These are phyloP conservation scores for Cladosporium oxysporum DNA, from an alignment of 2,329 filamentous ascomycete species.

Conservation along the genomic window DNA sequence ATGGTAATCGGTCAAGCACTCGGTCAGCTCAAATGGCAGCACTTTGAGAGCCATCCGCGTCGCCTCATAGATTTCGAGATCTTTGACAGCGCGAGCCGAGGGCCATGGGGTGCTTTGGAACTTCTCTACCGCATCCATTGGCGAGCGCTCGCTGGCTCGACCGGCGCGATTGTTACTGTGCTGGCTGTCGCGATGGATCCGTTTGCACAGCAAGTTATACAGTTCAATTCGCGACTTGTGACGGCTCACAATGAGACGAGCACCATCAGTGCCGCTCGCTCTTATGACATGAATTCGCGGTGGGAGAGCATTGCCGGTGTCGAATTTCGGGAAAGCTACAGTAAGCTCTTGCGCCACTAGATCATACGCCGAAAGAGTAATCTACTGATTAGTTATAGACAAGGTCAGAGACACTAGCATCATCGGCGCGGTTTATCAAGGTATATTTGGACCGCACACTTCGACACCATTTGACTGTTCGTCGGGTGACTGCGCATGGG, in stretches of 20 bases:
- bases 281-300: not conserved
- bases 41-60: not conserved
- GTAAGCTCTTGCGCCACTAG: not conserved
- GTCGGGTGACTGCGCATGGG: not conserved
- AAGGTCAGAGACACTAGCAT: not conserved
- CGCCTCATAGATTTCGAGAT: not conserved
- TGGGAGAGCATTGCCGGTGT: not conserved
- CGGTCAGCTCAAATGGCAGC: not conserved
- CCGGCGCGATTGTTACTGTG: not conserved
- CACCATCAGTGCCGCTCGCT: not conserved
- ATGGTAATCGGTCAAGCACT: not conserved
- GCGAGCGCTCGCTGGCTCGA: not conserved
- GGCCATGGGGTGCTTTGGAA: not conserved
- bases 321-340: not conserved
- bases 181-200: not conserved
- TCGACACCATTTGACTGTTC: not conserved
- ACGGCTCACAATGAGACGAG: not conserved
- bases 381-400: not conserved
- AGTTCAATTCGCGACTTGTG: not conserved
- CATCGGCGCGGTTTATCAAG: not conserved
- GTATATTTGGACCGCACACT: not conserved
- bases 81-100: not conserved
- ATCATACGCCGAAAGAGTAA: not conserved
- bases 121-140: not conserved
- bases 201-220: not conserved